These are phyloP conservation scores for Backusella morwellensis DNA, from an alignment of 192 early-diverging fungal genomes.

Conservation along the genomic window DNA sequence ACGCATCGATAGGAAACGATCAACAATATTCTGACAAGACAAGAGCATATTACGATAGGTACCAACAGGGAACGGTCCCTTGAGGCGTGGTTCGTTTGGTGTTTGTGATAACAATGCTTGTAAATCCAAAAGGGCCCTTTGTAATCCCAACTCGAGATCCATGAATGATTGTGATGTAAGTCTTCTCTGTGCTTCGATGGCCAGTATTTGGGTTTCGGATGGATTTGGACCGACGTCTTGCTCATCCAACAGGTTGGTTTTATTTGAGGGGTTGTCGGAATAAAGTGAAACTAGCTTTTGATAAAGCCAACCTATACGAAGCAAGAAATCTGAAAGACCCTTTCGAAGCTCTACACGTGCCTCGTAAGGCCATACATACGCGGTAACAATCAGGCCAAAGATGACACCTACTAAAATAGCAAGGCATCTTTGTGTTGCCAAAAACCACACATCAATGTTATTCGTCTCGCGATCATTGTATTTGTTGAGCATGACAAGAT, in stretches of 20 bases:
- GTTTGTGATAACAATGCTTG: constrained; percentile 64
- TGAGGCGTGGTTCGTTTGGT: constrained; percentile 79
- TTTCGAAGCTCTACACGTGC: constrained; percentile 80
- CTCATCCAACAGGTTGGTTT: not conserved
- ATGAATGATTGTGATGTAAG: constrained; percentile 57
- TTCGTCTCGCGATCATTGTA: constrained; percentile 68
- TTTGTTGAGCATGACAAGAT: constrained; percentile 76
- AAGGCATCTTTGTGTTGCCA: constrained; percentile 62
- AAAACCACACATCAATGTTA: constrained; percentile 40
- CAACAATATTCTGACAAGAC: constrained; percentile 77
- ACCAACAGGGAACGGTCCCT: constrained; percentile 69
- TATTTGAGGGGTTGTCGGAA: constrained; percentile 27
- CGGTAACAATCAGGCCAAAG: constrained; percentile 64
- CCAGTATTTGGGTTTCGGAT: constrained; percentile 23
- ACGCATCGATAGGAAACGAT: constrained; percentile 75
- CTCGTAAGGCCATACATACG: constrained; percentile 84
- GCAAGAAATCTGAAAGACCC: constrained; percentile 68
- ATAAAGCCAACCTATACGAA: constrained; percentile 71
- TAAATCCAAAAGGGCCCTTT: constrained; percentile 61
- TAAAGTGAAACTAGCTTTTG: constrained; percentile 64
- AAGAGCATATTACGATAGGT: constrained; percentile 66
- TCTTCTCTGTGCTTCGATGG: constrained; percentile 14
- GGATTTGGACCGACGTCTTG: not conserved
- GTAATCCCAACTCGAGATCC: constrained; percentile 69
- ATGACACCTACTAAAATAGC: constrained; percentile 73